Percentiles rank a stretch among this genome's conserved stretches.
phyloP scores from a whole-genome alignment of 768 basidiomycete genomes.

The Grammothele lineata region DNA sequence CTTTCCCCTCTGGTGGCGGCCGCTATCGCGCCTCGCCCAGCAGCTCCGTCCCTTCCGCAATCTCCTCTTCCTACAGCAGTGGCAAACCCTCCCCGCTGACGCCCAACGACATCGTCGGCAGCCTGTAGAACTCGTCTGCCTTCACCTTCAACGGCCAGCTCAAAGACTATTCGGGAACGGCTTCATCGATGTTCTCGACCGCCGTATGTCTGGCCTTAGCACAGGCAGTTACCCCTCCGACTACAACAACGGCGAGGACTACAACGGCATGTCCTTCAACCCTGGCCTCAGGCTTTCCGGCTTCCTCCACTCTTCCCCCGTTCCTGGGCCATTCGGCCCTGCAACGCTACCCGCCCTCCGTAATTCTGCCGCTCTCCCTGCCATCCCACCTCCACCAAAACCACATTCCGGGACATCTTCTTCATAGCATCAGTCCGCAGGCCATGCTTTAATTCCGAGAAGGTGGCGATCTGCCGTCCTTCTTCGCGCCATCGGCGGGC shows the following conservation, averaged over 20 bases:
- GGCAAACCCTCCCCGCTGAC: conserved; percentile 77
- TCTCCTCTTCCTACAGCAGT: conserved; percentile 58
- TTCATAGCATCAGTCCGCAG: conserved; percentile 69
- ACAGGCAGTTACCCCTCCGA: conserved; percentile 46
- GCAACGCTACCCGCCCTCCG: conserved; percentile 41
- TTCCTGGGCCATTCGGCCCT: conserved; percentile 35
- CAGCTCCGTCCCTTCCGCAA: conserved; percentile 51
- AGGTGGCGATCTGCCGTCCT: conserved; percentile 56
- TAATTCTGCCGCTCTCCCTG: conserved; percentile 47
- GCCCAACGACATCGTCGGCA: conserved; percentile 58
- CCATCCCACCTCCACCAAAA: no score
- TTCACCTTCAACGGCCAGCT: conserved; percentile 37
- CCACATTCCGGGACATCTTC: conserved; percentile 50
- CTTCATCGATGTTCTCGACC: conserved; percentile 59
- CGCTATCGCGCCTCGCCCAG: conserved; percentile 73
- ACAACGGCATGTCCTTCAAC: conserved; percentile 45
- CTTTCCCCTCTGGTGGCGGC: no score
- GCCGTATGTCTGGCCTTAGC: conserved; percentile 46
- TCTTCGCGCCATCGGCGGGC: conserved; percentile 46
- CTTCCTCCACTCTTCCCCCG: conserved; percentile 48
- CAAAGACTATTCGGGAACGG: conserved; percentile 61
- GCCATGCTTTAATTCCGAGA: no score
- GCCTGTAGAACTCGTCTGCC: conserved; percentile 49
- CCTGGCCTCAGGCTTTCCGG: conserved; percentile 32
- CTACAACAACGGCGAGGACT: conserved; percentile 61